These are phyloP conservation scores for Saturnispora galanensis DNA, from an alignment of 805 yeast species.

Conservation along the genomic window DNA sequence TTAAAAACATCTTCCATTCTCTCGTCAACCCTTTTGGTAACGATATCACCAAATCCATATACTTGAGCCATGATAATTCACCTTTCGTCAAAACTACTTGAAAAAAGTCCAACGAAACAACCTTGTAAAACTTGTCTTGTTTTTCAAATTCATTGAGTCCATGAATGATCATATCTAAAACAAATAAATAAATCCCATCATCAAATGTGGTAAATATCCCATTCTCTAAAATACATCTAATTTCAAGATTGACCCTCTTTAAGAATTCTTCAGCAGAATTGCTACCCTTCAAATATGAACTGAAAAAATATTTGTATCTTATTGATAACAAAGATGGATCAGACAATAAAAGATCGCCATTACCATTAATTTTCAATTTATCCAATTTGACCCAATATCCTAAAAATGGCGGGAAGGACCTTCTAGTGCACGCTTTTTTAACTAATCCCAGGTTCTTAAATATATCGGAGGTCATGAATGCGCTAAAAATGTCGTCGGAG, in stretches of 20 bases:
- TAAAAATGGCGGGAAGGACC: slow-evolving; percentile 5
- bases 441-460: slow-evolving; percentile 3
- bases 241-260: slow-evolving; percentile 1
- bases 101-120: not conserved
- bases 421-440: not conserved
- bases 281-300: slow-evolving; percentile 5
- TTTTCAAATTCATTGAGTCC: slow-evolving; percentile 5
- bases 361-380: not conserved
- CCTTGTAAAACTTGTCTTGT: slow-evolving; percentile 2
- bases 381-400: slow-evolving; percentile 6
- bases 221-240: slow-evolving; percentile 1
- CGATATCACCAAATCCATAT: not conserved
- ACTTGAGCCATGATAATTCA: not conserved
- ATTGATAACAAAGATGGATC: slow-evolving; percentile 3
- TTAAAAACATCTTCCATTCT: not conserved
- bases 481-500: slow-evolving; percentile 7
- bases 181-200: slow-evolving; percentile 1
- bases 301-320: slow-evolving; percentile 3
- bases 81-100: not conserved
- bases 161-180: slow-evolving; percentile 7
- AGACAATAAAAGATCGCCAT: slow-evolving; percentile 1
- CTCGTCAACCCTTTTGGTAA: not conserved
- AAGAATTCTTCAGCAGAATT: slow-evolving; percentile 4
- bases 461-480: slow-evolving; percentile 6
- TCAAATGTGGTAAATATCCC: slow-evolving; percentile 3